phyloP scores from a whole-genome alignment of 805 yeast species.

The Candida broadrunensis region DNA sequence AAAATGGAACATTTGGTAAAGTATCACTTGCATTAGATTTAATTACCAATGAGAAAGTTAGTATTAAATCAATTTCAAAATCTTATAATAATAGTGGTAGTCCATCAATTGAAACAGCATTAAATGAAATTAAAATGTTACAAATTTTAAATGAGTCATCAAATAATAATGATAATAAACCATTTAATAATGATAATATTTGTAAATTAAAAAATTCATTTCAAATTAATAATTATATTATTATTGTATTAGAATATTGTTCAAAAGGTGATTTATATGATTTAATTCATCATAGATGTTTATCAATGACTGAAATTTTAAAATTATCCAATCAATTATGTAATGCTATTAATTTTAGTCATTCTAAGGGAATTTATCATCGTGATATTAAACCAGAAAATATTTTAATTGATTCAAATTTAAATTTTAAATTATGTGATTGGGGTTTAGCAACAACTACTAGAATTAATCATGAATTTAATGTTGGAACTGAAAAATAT shows the following conservation, averaged over 20 bases:
- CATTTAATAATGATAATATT: slow-evolving; percentile 36
- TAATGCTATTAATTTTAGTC: slow-evolving; percentile 53
- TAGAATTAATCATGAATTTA: slow-evolving; percentile 26
- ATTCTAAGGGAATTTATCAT: slow-evolving; percentile 59
- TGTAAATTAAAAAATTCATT: slow-evolving; percentile 58
- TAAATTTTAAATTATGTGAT: slow-evolving; percentile 62
- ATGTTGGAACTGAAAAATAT: slow-evolving; percentile 58
- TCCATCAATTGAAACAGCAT: slow-evolving; percentile 33
- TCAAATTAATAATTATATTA: slow-evolving; percentile 49
- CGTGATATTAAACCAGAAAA: slow-evolving; percentile 77
- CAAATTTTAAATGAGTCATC: slow-evolving; percentile 36
- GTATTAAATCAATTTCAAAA: slow-evolving; percentile 50
- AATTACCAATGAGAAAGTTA: slow-evolving; percentile 33
- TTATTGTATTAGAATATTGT: slow-evolving; percentile 65
- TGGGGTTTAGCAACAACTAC: slow-evolving; percentile 66
- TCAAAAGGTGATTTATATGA: slow-evolving; percentile 68
- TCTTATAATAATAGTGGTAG: slow-evolving; percentile 4
- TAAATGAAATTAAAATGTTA: slow-evolving; percentile 50
- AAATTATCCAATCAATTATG: slow-evolving; percentile 47
- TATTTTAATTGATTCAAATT: slow-evolving; percentile 49
- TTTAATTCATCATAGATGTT: slow-evolving; percentile 28
- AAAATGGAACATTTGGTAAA: slow-evolving; percentile 60
- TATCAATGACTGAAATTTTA: slow-evolving; percentile 26
- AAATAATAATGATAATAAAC: slow-evolving; percentile 11
- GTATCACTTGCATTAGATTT: slow-evolving; percentile 52